Evolutionary conservation across 2,329 filamentous ascomycete genomes (phyloP), one percentile per base, ranked within the genome.

Genomic region (Monosporascus sp.): DNA sequence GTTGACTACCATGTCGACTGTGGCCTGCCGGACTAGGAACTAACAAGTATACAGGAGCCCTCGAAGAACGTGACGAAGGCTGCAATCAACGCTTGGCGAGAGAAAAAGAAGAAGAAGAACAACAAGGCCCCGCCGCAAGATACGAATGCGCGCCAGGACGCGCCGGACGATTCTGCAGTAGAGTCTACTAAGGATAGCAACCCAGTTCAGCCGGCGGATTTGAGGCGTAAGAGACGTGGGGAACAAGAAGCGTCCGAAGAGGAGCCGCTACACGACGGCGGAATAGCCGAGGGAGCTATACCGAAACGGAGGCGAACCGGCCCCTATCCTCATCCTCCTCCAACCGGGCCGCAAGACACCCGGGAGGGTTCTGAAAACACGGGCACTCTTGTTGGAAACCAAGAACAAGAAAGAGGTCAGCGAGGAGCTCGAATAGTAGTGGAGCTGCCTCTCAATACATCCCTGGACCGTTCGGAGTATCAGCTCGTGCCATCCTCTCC

Each of bases 31-130:
- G 51, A 51, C 44, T 17, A 27, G 6, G n/a, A 18, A 41, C 50
- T 58, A 35, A 56, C 55, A 54, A 27, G 18, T 18, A n/a, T 45
- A 39, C 58, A 65, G 67, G 65, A 64, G 58, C 65, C 58, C 8
- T 56, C 58, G 43, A 35, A 47, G 8, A 59, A 66, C 59, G 57
- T 67, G 27, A 63, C 61, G 18, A 37, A 43, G 8, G 45, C 22
- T 43, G 65, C 64, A 1, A 60, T 67, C 35, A 35, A 52, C 31
- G 58, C 53, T 22, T 68, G 66, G 66, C 52, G 47, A 49, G 46
- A 60, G 3, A 60, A 49, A 38, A 60, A 61, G 50, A 57, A 51
- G 50, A 57, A 51, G 18, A 35, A 52, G 31, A 37, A 20, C n/a
- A 49, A 38, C 46, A 49, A 38, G 24, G 39, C 49, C 5, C 43